Evolutionary conservation across 2,329 filamentous ascomycete species (phyloP), one percentile per base, ranked within the genome.

Genomic region (Fusarium sp.): DNA sequence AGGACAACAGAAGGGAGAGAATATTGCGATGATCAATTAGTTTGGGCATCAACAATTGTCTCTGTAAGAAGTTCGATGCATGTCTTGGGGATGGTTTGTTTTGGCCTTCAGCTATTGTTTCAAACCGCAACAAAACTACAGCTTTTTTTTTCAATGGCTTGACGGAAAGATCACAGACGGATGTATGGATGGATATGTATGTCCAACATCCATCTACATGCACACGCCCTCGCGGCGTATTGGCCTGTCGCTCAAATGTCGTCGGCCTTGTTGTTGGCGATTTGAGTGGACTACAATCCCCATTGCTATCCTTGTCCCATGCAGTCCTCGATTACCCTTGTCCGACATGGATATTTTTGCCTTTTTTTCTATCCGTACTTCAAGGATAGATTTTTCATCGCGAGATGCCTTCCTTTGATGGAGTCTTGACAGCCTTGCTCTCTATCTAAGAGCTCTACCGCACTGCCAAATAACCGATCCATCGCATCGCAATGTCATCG

Each of bases 231-330:
- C 31, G 27, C 53, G 48, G 63, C 62, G 67, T 63, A 41, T 49
- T 59, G 52, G 51, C 66, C 52, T 59, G 50, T 55, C 56, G 50
- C 55, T 60, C 46, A 67, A 25, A 57, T 66, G 58, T 70, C 51
- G 60, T 69, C 56, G 70, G 63, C 55, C 54, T 61, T 61, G 56
- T 53, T 61, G 63, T 65, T 57, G 66, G 67, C 57, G 58, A 53
- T 58, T 31, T 31, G 42, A 36, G 52, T 59, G 59, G 51, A 63
- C 60, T 67, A 52, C 49, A 43, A 70, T 72, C 60, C 43, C 67
- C 67, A 63, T 71, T 59, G 52, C 63, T 53, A 72, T 72, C 67
- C 70, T 60, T 71, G 64, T 66, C 63, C 53, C 59, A 72, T 64
- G 67, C 59, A 60, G 48, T 58, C 52, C 55, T 66, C 51, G 54